Percentiles rank a stretch among this genome's conserved stretches.
Conservation (phyloP, 768 basidiomycete species). For the Dictyophora rubrovolvata region DNA sequence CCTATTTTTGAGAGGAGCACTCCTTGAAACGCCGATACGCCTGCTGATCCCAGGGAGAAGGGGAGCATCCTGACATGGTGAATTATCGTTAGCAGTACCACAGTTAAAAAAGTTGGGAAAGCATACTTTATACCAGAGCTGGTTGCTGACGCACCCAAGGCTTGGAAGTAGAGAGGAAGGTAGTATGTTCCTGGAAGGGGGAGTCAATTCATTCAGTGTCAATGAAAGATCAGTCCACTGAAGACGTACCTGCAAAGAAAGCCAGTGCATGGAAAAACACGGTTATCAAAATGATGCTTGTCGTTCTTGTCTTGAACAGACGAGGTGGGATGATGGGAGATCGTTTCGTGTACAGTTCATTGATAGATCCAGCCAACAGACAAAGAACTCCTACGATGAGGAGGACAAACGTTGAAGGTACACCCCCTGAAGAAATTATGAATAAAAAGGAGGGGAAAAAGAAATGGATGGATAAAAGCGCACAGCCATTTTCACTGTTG, state of each 20-base stretch:
- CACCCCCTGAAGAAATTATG: conserved; percentile 16
- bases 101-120: background rate
- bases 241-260: conserved; percentile 26
- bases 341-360: conserved; percentile 25
- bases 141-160: conserved; percentile 66
- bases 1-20: conserved; percentile 46
- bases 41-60: conserved; percentile 52
- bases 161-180: conserved; percentile 70
- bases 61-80: conserved; percentile 50
- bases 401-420: conserved; percentile 25
- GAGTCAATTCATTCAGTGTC: background rate
- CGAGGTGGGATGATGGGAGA: conserved; percentile 32
- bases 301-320: conserved; percentile 32
- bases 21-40: conserved; percentile 48
- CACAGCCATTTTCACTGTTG: conserved; percentile 24
- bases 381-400: conserved; percentile 25
- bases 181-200: conserved; percentile 45
- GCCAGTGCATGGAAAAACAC: conserved; percentile 25
- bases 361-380: conserved; percentile 21
- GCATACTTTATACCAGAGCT: conserved; percentile 53
- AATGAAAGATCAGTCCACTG: background rate
- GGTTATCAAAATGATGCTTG: conserved; percentile 21
- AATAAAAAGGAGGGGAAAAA: background rate
- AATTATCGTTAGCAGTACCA: background rate
- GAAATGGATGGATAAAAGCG: background rate